phyloP scores from a whole-genome alignment of 2,329 filamentous ascomycete genomes.

The Diplodia intermedia region DNA sequence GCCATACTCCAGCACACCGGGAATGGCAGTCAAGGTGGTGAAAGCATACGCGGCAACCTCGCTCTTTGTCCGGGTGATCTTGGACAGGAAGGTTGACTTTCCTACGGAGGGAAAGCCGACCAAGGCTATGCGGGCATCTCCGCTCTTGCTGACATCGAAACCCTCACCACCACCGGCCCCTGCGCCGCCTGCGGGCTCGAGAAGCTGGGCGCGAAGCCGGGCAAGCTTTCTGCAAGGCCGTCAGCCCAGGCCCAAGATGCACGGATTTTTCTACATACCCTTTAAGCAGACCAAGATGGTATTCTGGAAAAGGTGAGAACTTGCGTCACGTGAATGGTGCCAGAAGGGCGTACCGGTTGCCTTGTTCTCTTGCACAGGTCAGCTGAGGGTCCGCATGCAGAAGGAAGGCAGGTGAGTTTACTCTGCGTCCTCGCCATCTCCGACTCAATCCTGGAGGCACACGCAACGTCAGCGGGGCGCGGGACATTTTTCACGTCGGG shows the following conservation, averaged over 20 bases:
- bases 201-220: slow-evolving; percentile 87
- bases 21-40: slow-evolving; percentile 96
- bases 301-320: slow-evolving; percentile 69
- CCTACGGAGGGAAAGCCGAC: slow-evolving; percentile 99
- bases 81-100: slow-evolving; percentile 98
- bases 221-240: slow-evolving; percentile 79
- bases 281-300: slow-evolving; percentile 96
- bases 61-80: slow-evolving; percentile 97
- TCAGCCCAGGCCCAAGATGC: background rate
- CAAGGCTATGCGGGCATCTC: slow-evolving; percentile 93
- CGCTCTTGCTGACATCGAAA: slow-evolving; percentile 90
- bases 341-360: slow-evolving; percentile 77
- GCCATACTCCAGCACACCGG: slow-evolving; percentile 95
- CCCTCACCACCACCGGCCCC: slow-evolving; percentile 80
- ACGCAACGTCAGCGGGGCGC: slow-evolving; percentile 1
- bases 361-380: slow-evolving; percentile 81
- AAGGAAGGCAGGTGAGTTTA: slow-evolving; percentile 57
- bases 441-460: slow-evolving; percentile 78
- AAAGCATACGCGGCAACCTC: slow-evolving; percentile 97
- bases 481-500: slow-evolving; percentile 14
- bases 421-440: slow-evolving; percentile 99
- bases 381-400: slow-evolving; percentile 39
- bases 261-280: slow-evolving; percentile 65
- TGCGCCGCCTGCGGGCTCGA: slow-evolving; percentile 84
- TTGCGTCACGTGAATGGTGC: slow-evolving; percentile 36